Conservation (phyloP, 169 alveolate genomes). For the Perkinsus marinus region DNA sequence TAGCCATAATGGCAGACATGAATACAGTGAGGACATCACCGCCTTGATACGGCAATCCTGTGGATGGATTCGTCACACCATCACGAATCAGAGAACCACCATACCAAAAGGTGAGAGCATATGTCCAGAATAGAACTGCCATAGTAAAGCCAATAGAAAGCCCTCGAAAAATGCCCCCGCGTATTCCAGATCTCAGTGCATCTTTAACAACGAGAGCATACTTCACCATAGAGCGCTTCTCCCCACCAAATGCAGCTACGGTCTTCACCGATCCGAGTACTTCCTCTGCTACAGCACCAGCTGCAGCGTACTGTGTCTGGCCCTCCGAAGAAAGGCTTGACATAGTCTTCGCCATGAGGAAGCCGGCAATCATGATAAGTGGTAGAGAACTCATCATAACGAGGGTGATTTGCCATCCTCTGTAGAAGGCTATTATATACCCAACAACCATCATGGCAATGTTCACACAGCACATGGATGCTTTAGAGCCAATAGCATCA, state of each 20-base stretch:
- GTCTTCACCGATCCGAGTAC: constrained; percentile 12
- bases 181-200: constrained; percentile 2
- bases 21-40: constrained; percentile 29
- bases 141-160: constrained; percentile 11
- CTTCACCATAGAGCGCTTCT: neutral
- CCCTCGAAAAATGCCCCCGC: constrained; percentile 19
- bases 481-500: constrained; percentile 29
- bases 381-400: constrained; percentile 21
- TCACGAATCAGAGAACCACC: constrained; percentile 24
- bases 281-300: constrained; percentile 24
- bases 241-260: constrained; percentile 16
- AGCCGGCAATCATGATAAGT: constrained; percentile 13
- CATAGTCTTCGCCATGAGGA: constrained; percentile 14
- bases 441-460: constrained; percentile 18
- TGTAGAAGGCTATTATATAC: constrained; percentile 11
- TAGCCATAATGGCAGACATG: constrained; percentile 29
- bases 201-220: neutral
- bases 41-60: constrained; percentile 8
- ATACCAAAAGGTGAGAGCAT: constrained; percentile 39
- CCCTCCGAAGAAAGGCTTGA: constrained; percentile 10
- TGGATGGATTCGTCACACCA: neutral
- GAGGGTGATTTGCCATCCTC: constrained; percentile 19
- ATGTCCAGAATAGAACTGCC: constrained; percentile 18
- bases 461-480: constrained; percentile 23
- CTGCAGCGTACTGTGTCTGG: constrained; percentile 11